These are phyloP conservation scores for Sphaerostilbella broomeana DNA, from an alignment of 2,329 filamentous ascomycete genomes.

Conservation along the genomic window DNA sequence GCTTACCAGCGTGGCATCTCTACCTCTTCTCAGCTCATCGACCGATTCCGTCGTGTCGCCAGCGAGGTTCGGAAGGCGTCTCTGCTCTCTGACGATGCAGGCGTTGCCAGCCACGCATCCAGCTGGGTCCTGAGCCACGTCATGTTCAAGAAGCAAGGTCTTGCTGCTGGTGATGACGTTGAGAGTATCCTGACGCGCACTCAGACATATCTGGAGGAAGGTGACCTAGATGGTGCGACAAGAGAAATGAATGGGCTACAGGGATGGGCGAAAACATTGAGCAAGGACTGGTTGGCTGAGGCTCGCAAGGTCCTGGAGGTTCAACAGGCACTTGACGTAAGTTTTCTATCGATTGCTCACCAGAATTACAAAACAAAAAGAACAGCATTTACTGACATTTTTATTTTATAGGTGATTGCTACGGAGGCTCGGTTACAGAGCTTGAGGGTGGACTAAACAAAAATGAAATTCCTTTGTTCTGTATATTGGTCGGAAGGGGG, in stretches of 20 bases:
- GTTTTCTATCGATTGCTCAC: conserved; percentile 27
- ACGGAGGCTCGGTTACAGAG: conserved; percentile 86
- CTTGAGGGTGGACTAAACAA: conserved; percentile 65
- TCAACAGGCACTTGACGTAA: conserved; percentile 89
- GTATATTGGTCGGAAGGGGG: conserved; percentile 28
- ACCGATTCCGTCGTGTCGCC: conserved; percentile 91
- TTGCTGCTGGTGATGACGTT: conserved; percentile 79
- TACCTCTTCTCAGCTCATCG: conserved; percentile 77
- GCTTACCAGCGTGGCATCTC: conserved; percentile 92
- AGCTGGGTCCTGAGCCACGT: conserved; percentile 87
- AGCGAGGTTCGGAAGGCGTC: conserved; percentile 90
- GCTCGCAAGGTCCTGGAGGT: conserved; percentile 90
- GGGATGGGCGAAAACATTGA: conserved; percentile 93
- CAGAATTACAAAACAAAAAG: not conserved
- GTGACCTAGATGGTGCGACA: conserved; percentile 82
- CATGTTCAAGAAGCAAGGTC: conserved; percentile 88
- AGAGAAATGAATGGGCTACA: conserved; percentile 89
- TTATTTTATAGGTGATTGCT: conserved; percentile 64
- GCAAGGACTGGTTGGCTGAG: conserved; percentile 88
- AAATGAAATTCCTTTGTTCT: conserved; percentile 27
- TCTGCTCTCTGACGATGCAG: conserved; percentile 85
- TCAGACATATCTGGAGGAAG: conserved; percentile 86
- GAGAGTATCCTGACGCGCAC: conserved; percentile 89
- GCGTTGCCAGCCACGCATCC: conserved; percentile 88
- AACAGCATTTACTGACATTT: conserved; percentile 19